These are phyloP conservation scores for Candida smagusa DNA, from an alignment of 1,139 yeast species.

Conservation along the genomic window DNA sequence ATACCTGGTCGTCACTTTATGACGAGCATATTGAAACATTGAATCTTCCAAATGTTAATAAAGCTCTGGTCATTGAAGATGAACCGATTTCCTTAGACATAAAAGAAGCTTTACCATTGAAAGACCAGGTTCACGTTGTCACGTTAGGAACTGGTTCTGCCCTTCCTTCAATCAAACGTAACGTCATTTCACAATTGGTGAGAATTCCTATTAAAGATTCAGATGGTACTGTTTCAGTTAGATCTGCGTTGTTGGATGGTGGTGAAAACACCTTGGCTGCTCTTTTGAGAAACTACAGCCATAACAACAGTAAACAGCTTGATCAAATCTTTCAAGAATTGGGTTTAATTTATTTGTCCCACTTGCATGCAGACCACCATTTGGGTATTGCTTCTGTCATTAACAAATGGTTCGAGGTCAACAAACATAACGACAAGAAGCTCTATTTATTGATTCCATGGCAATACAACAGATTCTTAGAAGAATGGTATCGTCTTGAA, in stretches of 20 bases:
- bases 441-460: conserved; percentile 70
- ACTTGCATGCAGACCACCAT: conserved; percentile 97
- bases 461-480: conserved; percentile 64
- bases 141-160: conserved; percentile 96
- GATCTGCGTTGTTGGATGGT: conserved; percentile 70
- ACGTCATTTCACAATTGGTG: conserved; percentile 75
- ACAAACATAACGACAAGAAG: conserved; percentile 26
- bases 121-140: conserved; percentile 62
- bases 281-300: conserved; percentile 60
- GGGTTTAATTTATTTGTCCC: conserved; percentile 70
- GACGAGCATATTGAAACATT: conserved; percentile 39
- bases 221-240: conserved; percentile 28
- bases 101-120: conserved; percentile 18
- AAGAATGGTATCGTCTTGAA: conserved; percentile 70
- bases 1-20: conserved; percentile 42
- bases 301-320: conserved; percentile 32
- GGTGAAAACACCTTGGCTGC: conserved; percentile 91
- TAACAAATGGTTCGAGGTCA: conserved; percentile 57
- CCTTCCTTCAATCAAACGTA: conserved; percentile 78
- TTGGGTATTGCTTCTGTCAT: conserved; percentile 74
- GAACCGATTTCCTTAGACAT: conserved; percentile 15
- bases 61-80: conserved; percentile 16
- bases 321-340: conserved; percentile 49
- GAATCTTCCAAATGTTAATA: conserved; percentile 13
- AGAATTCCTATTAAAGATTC: conserved; percentile 53